Evolutionary conservation across 2,329 filamentous ascomycete genomes (phyloP).

Genomic region (Cladosporium velox): DNA sequence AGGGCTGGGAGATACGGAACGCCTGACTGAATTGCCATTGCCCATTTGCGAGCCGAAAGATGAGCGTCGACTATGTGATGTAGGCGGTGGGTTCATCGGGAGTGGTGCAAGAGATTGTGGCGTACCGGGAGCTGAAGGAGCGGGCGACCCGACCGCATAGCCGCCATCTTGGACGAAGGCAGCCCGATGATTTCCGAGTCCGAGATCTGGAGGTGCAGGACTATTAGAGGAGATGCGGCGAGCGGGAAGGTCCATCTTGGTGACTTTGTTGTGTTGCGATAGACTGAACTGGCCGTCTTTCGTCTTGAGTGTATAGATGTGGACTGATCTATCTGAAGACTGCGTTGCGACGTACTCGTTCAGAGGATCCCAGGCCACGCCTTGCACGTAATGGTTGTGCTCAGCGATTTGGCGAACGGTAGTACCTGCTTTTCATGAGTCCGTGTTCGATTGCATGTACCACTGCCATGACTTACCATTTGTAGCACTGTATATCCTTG

Average conservation of each 20-base stretch:
- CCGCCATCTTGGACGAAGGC: slow-evolving; percentile 61
- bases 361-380: slow-evolving; percentile 95
- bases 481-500: slow-evolving; percentile 91
- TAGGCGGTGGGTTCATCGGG: slow-evolving; percentile 93
- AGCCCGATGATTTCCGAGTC: slow-evolving; percentile 51
- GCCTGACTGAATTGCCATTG: slow-evolving; percentile 70
- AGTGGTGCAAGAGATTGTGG: slow-evolving; percentile 82
- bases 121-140: slow-evolving; percentile 88
- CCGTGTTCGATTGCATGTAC: background rate
- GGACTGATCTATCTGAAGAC: slow-evolving; percentile 95
- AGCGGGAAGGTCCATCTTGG: slow-evolving; percentile 90
- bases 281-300: slow-evolving; percentile 95
- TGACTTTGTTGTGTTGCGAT: slow-evolving; percentile 74
- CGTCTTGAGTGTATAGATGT: slow-evolving; percentile 93
- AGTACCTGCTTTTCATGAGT: slow-evolving; percentile 48
- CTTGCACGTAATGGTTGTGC: slow-evolving; percentile 97
- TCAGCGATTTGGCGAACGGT: slow-evolving; percentile 92
- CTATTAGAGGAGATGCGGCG: slow-evolving; percentile 88
- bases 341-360: slow-evolving; percentile 99
- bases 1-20: slow-evolving; percentile 89
- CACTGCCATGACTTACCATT: slow-evolving; percentile 62
- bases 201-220: slow-evolving; percentile 83
- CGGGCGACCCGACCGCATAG: slow-evolving; percentile 73
- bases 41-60: slow-evolving; percentile 73
- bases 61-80: slow-evolving; percentile 90